Percentiles rank a stretch among this genome's conserved stretches.
Evolutionary conservation across 371 early-diverging fungal genomes (phyloP).

Genomic region (Parasitella parasitica): DNA sequence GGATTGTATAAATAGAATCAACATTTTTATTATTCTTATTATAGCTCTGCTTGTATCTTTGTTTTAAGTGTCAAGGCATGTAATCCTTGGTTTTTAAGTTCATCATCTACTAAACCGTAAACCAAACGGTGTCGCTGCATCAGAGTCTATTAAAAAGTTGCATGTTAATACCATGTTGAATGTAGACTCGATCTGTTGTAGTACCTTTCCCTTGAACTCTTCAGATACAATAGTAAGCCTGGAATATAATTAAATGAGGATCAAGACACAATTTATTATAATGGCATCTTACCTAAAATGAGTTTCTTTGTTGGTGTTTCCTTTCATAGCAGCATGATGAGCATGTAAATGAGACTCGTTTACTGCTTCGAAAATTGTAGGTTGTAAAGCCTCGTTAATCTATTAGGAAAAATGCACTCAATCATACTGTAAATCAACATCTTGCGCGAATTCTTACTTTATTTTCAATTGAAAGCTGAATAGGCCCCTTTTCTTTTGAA

Average conservation of each 20-base stretch:
- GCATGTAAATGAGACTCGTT: slow-evolving; percentile 78
- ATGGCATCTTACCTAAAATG: slow-evolving; percentile 61
- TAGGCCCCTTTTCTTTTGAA: slow-evolving; percentile 41
- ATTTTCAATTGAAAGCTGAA: slow-evolving; percentile 40
- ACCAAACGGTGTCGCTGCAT: slow-evolving; percentile 73
- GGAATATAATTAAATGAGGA: not conserved
- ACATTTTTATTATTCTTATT: slow-evolving; percentile 6
- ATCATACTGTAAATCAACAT: too few relatives aligned
- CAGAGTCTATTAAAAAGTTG: slow-evolving; percentile 25
- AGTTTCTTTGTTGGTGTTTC: slow-evolving; percentile 70
- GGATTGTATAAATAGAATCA: not conserved
- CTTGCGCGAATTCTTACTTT: slow-evolving; percentile 26
- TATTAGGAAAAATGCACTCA: slow-evolving; percentile 12
- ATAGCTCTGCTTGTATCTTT: slow-evolving; percentile 59
- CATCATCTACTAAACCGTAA: slow-evolving; percentile 58
- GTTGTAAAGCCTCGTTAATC: slow-evolving; percentile 55
- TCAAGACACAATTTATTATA: not conserved
- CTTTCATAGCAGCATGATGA: slow-evolving; percentile 77
- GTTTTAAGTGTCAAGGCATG: slow-evolving; percentile 66
- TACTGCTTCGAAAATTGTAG: slow-evolving; percentile 57
- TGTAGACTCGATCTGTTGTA: not conserved
- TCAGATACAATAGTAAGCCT: slow-evolving; percentile 69
- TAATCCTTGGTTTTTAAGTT: slow-evolving; percentile 52
- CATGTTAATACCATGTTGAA: not conserved
- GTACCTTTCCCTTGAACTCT: slow-evolving; percentile 62